Evolutionary conservation across 148 eudicot genomes (phyloP), one percentile per base, ranked within the genome.

Genomic region (Rhododendron ferrugineum): DNA sequence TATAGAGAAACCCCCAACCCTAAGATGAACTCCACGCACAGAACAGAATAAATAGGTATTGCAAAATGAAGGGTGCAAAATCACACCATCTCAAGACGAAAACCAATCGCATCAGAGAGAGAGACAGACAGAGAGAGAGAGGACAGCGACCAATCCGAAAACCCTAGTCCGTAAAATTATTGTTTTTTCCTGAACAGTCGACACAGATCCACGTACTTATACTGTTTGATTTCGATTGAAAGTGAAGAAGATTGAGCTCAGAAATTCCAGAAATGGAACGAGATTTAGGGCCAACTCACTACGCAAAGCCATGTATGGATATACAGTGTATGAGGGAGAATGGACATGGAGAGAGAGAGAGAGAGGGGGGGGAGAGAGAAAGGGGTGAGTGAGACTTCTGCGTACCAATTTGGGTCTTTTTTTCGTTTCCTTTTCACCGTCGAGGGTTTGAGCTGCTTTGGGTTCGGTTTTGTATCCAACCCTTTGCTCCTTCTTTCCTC

Each of bases 201-300:
- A 6, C 15, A 66, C 50, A 44, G 72, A 66, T 44, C 84, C 58
- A 62, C 36, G 14, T 18, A 22, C 50, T 13, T 16, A 30, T 70
- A 37, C 78, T 7, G 78, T 37, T 60, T 15, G 77, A 28, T 18
- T 47, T 7, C 62, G 64, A 64, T 10, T 2, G 75, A 36, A 62
- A 37, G 34, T 8, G 84, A 44, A 66, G 28, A 64, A 40, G 14
- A 82, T 47, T 30, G 78, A 28, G 78, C 85, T 70, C 2, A 26
- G 28, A 44, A 68, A 47, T 14, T 22, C 16, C 22, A 68, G 16
- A 68, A 47, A 54, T 70, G 60, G 42, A 30, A 49, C 64, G 36
- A 79, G 82, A 79, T 49, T 52, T 79, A 50, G 82, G 82, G 82
- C 23, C 37, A 79, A 79, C 56, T 50, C 52, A 79, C 64, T 11